Conservation (phyloP, 2,329 filamentous ascomycete species). For the Fusarium guadeloupense region DNA sequence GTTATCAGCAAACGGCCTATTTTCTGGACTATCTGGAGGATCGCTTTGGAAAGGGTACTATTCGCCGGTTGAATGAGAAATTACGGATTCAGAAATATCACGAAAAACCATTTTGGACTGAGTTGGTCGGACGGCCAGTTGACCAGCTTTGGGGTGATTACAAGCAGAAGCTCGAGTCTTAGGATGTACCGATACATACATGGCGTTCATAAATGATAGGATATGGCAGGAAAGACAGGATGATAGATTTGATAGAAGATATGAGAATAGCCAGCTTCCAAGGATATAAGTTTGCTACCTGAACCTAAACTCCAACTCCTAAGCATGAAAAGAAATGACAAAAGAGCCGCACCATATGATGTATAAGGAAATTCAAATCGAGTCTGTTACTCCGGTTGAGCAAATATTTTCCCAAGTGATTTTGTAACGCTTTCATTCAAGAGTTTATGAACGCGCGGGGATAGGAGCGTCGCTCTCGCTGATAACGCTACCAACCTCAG, state of each 20-base stretch:
- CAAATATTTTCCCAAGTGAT: background rate
- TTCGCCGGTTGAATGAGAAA: constrained; percentile 72
- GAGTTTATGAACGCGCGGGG: constrained; percentile 45
- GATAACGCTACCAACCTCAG: constrained; percentile 70
- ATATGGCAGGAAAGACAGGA: background rate
- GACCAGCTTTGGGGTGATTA: constrained; percentile 81
- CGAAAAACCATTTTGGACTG: constrained; percentile 72
- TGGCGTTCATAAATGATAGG: background rate
- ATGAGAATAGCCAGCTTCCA: constrained; percentile 21
- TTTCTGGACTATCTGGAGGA: constrained; percentile 88
- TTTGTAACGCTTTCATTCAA: background rate
- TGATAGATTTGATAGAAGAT: constrained; percentile 20
- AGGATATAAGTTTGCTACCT: constrained; percentile 37
- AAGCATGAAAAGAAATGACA: constrained; percentile 8
- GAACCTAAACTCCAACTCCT: constrained; percentile 32
- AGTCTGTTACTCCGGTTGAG: background rate
- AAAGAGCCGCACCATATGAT: background rate
- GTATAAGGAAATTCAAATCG: constrained; percentile 10
- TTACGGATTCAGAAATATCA: constrained; percentile 71
- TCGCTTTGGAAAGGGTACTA: constrained; percentile 66
- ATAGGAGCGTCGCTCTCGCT: constrained; percentile 61
- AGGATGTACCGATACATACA: constrained; percentile 4
- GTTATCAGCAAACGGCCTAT: constrained; percentile 91
- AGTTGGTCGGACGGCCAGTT: constrained; percentile 72
- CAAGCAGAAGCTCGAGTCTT: constrained; percentile 46